Percentiles rank a stretch among this genome's conserved stretches.
Evolutionary conservation across 2,329 filamentous ascomycete genomes (phyloP).

Genomic region (Scytalidium sp.): DNA sequence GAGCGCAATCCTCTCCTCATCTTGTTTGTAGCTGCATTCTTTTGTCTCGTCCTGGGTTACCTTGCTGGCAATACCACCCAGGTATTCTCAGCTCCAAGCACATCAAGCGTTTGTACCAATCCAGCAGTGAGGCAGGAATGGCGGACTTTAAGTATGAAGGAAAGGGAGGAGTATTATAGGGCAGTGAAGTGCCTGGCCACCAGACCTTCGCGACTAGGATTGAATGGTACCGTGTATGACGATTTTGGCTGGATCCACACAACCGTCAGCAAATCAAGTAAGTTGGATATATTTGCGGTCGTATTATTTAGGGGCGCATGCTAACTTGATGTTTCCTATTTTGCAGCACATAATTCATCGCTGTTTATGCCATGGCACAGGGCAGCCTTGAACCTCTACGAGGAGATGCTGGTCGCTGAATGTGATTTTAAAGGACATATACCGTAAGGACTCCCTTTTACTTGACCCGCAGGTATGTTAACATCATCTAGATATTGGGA

Average conservation of each 20-base stretch:
- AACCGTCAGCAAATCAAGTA: not conserved
- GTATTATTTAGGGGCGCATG: not conserved
- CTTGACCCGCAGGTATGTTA: not conserved
- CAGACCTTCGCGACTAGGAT: slow-evolving; percentile 21
- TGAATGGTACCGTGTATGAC: slow-evolving; percentile 25
- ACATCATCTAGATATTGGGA: slow-evolving; percentile 29
- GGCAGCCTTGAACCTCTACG: slow-evolving; percentile 31
- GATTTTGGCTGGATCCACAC: slow-evolving; percentile 30
- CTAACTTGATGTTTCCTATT: not conserved
- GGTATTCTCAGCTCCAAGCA: not conserved
- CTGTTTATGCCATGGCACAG: slow-evolving; percentile 34
- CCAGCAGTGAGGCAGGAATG: slow-evolving; percentile 9
- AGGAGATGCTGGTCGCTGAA: slow-evolving; percentile 24
- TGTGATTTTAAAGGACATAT: slow-evolving; percentile 17
- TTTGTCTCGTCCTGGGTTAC: not conserved
- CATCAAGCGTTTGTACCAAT: not conserved
- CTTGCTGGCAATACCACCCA: not conserved
- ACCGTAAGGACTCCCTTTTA: not conserved
- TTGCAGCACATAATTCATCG: slow-evolving; percentile 27
- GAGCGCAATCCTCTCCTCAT: not conserved
- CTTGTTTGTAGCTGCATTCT: not conserved
- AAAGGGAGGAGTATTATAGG: slow-evolving; percentile 19
- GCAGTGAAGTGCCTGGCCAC: slow-evolving; percentile 28
- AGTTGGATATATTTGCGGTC: not conserved
- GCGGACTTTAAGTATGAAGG: slow-evolving; percentile 6